phyloP scores from a whole-genome alignment of 345 rosid genomes.

The Hypericum perforatum region DNA sequence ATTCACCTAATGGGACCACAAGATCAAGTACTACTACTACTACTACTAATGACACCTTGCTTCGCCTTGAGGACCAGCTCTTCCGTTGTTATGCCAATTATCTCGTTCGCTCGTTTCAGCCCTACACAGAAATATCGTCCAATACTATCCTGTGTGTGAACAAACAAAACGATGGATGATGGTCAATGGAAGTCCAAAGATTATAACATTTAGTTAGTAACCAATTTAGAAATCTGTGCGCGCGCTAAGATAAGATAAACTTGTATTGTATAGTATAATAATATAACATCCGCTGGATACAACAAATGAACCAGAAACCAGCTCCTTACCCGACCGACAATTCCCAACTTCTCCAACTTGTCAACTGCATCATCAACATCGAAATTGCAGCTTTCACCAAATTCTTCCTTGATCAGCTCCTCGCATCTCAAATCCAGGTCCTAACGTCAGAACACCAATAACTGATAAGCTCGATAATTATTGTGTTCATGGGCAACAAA shows the following conservation, averaged over 20 bases:
- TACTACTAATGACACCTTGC: conserved; percentile 21
- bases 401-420: conserved; percentile 43
- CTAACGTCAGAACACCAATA: conserved; percentile 5
- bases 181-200: too few species aligned
- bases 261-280: too few species aligned
- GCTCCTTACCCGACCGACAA: conserved; percentile 3
- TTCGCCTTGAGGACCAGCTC: conserved; percentile 61
- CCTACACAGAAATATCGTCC: conserved; percentile 37
- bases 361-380: conserved; percentile 69
- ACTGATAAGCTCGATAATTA: neutral
- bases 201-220: neutral
- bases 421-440: conserved; percentile 55
- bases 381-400: conserved; percentile 51
- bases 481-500: neutral
- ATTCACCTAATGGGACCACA: too few species aligned
- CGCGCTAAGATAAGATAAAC: neutral
- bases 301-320: neutral
- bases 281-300: too few species aligned
- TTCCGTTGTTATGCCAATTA: conserved; percentile 69
- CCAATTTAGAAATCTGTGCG: neutral
- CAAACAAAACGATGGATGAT: neutral
- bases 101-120: conserved; percentile 51
- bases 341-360: conserved; percentile 58
- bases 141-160: conserved; percentile 31
- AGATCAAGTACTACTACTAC: neutral